Evolutionary conservation across 1,284 basidiomycete genomes (phyloP).

Genomic region (Moesziomyces globuligerus): DNA sequence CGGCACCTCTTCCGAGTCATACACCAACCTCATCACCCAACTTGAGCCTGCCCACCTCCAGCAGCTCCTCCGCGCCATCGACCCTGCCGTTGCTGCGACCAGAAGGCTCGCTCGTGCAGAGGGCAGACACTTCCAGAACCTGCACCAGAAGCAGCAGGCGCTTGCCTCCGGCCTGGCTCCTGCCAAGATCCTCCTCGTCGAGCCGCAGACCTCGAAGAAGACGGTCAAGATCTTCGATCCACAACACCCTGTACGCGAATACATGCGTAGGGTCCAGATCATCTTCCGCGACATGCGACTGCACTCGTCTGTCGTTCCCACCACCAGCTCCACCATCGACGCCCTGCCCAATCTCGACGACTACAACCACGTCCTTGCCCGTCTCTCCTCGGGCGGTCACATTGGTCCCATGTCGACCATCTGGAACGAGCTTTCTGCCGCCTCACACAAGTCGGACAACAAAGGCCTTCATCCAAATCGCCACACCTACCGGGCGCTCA

Average conservation of each 20-base stretch:
- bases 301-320: constrained; percentile 21
- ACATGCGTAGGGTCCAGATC: constrained; percentile 50
- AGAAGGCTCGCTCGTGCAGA: constrained; percentile 23
- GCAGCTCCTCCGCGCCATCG: constrained; percentile 49
- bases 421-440: constrained; percentile 51
- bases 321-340: constrained; percentile 22
- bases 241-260: constrained; percentile 30
- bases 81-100: constrained; percentile 34
- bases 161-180: constrained; percentile 13
- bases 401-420: constrained; percentile 51
- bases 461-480: constrained; percentile 32
- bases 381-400: constrained; percentile 51
- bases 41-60: constrained; percentile 37
- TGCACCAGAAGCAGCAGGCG: constrained; percentile 21
- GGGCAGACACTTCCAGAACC: constrained; percentile 28
- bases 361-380: constrained; percentile 56
- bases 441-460: constrained; percentile 4
- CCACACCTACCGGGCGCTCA: constrained; percentile 53
- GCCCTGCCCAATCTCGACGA: constrained; percentile 37
- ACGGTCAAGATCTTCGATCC: constrained; percentile 32
- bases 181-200: constrained; percentile 20
- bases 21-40: constrained; percentile 33
- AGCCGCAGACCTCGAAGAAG: constrained; percentile 21
- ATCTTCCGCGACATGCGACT: constrained; percentile 52
- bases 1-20: constrained; percentile 6